Evolutionary conservation across 495 filamentous ascomycete species (phyloP).

Genomic region (Lasiosphaeriaceae sp.): DNA sequence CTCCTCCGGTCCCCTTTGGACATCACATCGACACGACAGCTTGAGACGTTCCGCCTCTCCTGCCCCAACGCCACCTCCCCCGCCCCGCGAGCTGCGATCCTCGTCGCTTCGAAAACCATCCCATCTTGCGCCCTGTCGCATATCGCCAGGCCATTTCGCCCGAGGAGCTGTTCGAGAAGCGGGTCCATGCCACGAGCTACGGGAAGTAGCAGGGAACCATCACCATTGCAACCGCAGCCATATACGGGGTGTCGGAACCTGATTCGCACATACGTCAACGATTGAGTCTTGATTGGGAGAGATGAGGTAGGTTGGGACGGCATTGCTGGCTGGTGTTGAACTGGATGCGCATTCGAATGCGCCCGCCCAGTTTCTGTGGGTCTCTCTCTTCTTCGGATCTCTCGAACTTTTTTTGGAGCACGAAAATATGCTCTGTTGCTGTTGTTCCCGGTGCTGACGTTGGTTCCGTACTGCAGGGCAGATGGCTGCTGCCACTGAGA

Average conservation of each 20-base stretch:
- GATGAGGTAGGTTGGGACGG: constrained; percentile 25
- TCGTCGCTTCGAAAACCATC: neutral
- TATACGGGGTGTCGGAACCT: constrained; percentile 6
- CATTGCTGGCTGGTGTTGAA: neutral
- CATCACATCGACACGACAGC: neutral
- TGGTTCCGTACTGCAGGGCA: constrained; percentile 29
- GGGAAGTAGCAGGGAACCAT: constrained; percentile 15
- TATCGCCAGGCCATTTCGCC: constrained; percentile 3
- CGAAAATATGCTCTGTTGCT: neutral
- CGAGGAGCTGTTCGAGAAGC: constrained; percentile 3
- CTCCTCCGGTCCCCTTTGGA: neutral
- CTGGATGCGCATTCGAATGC: constrained; percentile 8
- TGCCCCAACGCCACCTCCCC: neutral
- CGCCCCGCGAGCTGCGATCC: neutral
- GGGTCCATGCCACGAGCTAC: constrained; percentile 22
- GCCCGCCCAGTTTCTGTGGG: constrained; percentile 5
- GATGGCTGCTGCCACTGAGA: constrained; percentile 49
- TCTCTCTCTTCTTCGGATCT: constrained; percentile 6
- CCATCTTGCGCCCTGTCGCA: neutral
- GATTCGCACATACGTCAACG: constrained; percentile 11
- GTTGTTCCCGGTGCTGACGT: constrained; percentile 20
- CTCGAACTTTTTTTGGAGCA: constrained; percentile 3
- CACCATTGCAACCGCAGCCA: constrained; percentile 14
- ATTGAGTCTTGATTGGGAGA: constrained; percentile 12
- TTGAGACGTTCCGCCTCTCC: neutral